Evolutionary conservation across 2,329 filamentous ascomycete genomes (phyloP), one percentile per base, ranked within the genome.

Genomic region (Neoascochyta sp.): DNA sequence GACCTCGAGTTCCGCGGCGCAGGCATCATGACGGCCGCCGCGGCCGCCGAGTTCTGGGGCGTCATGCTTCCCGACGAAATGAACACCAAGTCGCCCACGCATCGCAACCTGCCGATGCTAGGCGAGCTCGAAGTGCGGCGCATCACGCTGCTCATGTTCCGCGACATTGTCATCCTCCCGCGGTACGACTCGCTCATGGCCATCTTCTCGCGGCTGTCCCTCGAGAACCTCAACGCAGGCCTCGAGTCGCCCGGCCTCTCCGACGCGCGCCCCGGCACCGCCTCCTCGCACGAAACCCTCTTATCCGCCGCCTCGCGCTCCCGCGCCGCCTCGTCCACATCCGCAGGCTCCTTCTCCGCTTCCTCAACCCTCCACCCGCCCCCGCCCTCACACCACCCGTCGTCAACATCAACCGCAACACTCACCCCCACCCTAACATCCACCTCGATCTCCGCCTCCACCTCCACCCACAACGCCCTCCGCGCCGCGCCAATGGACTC

Each of bases 1-100:
- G 92, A 98, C 54, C 76, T 95, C 8, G 92, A 98, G 58, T 94
- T 98, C 57, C 82, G 86, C 30, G 92, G 90, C 5, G 76, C 76
- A 25, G 92, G 92, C 10, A 75, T 96, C 32, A 82, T 96, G 75
- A 81, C 75, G 1, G 63, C 76, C 0, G 80, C 86, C 4, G 83
- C 93, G 62, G 84, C 89, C 4, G 79, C 81, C 22, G 90, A 96
- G 37, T 95, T 95, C 53, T 96, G 90, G 88, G 84, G 84, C 16
- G 81, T 80, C 5, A 73, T 85, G 11, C 70, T 66, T 5, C 63
- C 63, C 0, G 59, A 63, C 16, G 59, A 60, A 32, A 59, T 81
- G 30, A 72, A 70, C 29, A 66, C 67, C 5, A 62, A 65, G 21
- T 64, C 63, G 1, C 54, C 63, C 1, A 62, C 65, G 9, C 59